A percentile compares a stretch with the other conserved stretches of the same genome.
phyloP scores from a whole-genome alignment of 73 alveolate species.

The Paramecium biaurelia region DNA sequence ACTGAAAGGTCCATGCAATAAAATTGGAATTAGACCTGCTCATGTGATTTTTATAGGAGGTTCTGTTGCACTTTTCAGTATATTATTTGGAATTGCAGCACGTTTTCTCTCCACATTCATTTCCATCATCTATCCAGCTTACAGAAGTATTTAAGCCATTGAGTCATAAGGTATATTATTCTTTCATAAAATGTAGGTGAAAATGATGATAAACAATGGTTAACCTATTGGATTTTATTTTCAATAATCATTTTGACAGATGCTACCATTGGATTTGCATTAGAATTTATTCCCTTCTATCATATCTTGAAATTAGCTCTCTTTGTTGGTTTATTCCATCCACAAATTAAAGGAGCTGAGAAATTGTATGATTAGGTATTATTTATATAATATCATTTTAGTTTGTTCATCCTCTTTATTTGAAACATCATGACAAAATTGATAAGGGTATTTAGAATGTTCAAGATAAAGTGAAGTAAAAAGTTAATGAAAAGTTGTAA shows the following conservation, averaged over 20 bases:
- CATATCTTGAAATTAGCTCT: conserved; percentile 81
- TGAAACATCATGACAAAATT: conserved; percentile 69
- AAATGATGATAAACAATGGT: conserved; percentile 92
- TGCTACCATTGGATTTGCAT: conserved; percentile 75
- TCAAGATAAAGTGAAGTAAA: neutral
- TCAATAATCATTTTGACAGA: conserved; percentile 80
- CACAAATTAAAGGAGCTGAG: conserved; percentile 89
- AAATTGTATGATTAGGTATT: conserved; percentile 65
- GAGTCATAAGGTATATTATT: conserved; percentile 55
- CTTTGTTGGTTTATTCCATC: conserved; percentile 90
- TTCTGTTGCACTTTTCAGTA: conserved; percentile 22
- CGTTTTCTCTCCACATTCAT: conserved; percentile 70
- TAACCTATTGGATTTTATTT: conserved; percentile 93
- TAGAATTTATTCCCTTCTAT: conserved; percentile 85
- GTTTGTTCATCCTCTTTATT: conserved; percentile 60
- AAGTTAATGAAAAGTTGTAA: neutral
- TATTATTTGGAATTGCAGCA: conserved; percentile 59
- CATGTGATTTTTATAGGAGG: neutral
- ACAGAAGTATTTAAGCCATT: conserved; percentile 79
- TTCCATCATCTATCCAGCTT: conserved; percentile 87
- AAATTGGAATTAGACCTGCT: conserved; percentile 56
- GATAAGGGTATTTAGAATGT: conserved; percentile 59
- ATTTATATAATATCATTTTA: neutral
- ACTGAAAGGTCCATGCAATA: conserved; percentile 33
- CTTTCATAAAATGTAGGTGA: conserved; percentile 38